Evolutionary conservation across 257 asterid genomes (phyloP), one percentile per base, ranked within the genome.

Genomic region (Gynochthodes officinalis): DNA sequence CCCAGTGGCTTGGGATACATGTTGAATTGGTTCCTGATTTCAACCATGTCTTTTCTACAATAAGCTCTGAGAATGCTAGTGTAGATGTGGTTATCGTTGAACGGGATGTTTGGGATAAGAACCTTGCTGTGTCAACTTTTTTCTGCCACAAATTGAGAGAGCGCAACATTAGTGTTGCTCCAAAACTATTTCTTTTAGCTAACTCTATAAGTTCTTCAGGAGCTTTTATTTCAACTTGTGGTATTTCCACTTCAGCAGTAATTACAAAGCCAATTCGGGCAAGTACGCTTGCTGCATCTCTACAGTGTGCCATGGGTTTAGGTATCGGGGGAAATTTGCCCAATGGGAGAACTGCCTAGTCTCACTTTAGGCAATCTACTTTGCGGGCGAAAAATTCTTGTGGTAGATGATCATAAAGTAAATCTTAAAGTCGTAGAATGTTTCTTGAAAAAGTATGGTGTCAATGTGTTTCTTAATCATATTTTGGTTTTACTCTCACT

Each of bases 391-490:
- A 88, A 82, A 72, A 86, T 94, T 64, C 82, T 94, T 52, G 96
- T 94, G 2, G 97, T 94, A 21, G 99, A 94, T 74, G 99, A 94
- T 73, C 90, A 92, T 70, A 84, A 64, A n/a, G 98, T 94, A 79
- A 94, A 94, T 82, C 97, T 94, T 50, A 86, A 83, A 75, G 99
- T 94, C 42, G 97, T 98, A 18, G 89, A 91, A 16, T 96, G 95
- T 37, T 95, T 96, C 37, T 81, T 94, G 66, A 88, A 81, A 64
- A 94, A 87, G 82, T 94, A 94, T 58, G 99, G 99, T 21, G 99
- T 98, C 55, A 96, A 94, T 39, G 98, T 94, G 74, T n/a, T n/a
- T n/a, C n/a, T n/a, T n/a, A n/a, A n/a, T n/a, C n/a, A n/a, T n/a
- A n/a, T n/a, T n/a, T n/a, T n/a, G n/a, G n/a, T n/a, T n/a, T n/a